Evolutionary conservation across 345 rosid species (phyloP).

Genomic region (Pistacia atlantica): DNA sequence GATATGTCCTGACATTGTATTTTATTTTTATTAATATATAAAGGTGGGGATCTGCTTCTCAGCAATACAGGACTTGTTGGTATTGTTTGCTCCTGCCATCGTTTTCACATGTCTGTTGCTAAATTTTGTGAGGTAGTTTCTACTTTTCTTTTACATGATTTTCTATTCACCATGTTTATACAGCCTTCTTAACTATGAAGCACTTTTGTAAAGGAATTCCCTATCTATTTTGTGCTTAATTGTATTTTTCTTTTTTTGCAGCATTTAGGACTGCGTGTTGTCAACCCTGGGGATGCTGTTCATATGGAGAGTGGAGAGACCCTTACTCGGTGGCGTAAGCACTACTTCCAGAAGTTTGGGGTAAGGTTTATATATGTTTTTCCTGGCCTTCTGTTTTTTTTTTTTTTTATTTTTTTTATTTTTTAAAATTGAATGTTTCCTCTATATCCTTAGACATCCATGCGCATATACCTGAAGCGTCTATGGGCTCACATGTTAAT

Average conservation of each 20-base stretch:
- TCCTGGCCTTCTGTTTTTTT: background rate
- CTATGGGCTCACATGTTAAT: background rate
- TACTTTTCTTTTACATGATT: slow-evolving; percentile 3
- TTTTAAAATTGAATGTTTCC: background rate
- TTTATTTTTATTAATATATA: slow-evolving; percentile 15
- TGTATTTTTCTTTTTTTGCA: slow-evolving; percentile 23
- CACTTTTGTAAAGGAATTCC: slow-evolving; percentile 2
- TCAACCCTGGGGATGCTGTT: slow-evolving; percentile 54
- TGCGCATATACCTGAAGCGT: background rate
- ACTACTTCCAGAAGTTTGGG: slow-evolving; percentile 50
- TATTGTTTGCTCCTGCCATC: slow-evolving; percentile 54
- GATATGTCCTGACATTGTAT: slow-evolving; percentile 9
- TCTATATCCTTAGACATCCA: slow-evolving; percentile 4
- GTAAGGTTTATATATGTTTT: slow-evolving; percentile 34
- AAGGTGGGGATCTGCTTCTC: slow-evolving; percentile 57
- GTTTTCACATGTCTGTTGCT: slow-evolving; percentile 49
- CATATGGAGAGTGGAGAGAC: slow-evolving; percentile 53
- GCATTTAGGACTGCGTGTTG: slow-evolving; percentile 48
- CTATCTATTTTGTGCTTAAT: background rate
- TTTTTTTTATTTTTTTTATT: too few species aligned
- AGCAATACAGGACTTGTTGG: slow-evolving; percentile 50
- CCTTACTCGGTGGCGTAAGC: slow-evolving; percentile 50
- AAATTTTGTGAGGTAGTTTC: slow-evolving; percentile 55
- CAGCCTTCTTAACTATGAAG: background rate
- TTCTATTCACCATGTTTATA: background rate